Percentiles rank a stretch among this genome's conserved stretches.
These are phyloP conservation scores for Arabidopsis arenosa DNA, from an alignment of 345 rosid species.

Conservation along the genomic window DNA sequence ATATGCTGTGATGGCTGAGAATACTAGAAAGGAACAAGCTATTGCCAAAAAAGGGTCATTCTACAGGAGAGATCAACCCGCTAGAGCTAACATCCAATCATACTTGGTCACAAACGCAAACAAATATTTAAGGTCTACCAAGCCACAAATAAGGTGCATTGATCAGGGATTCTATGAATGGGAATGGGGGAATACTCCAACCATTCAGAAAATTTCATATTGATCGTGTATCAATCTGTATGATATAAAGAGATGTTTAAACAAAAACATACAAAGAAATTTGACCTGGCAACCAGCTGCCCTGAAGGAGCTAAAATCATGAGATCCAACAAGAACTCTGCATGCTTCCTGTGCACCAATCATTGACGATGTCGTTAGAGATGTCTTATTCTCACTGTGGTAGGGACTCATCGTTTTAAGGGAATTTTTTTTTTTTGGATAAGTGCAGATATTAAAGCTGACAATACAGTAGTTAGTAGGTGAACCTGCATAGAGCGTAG, in stretches of 20 bases:
- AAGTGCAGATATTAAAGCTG: conserved; percentile 22
- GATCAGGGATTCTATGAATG: neutral
- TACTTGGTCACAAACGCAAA: neutral
- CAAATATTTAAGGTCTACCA: conserved; percentile 1
- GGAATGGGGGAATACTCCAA: neutral
- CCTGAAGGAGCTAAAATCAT: conserved; percentile 97
- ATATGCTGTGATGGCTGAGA: neutral
- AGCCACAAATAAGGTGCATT: conserved; percentile 6
- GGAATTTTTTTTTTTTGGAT: neutral
- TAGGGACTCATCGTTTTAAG: neutral
- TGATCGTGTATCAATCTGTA: conserved; percentile 1
- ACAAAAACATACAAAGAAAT: conserved; percentile 34
- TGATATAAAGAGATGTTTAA: conserved; percentile 1
- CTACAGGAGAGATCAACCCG: neutral
- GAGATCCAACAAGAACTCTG: conserved; percentile 81
- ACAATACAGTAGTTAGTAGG: conserved; percentile 19
- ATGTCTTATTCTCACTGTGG: neutral
- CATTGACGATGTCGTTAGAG: conserved; percentile 12
- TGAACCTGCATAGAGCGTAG: conserved; percentile 82
- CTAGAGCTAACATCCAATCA: neutral
- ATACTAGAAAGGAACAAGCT: neutral
- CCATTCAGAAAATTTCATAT: conserved; percentile 17
- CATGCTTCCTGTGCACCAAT: conserved; percentile 79
- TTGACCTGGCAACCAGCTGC: conserved; percentile 87
- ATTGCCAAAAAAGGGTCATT: neutral